phyloP scores from a whole-genome alignment of 768 basidiomycete genomes.

The Tricholoma hemisulphureum region DNA sequence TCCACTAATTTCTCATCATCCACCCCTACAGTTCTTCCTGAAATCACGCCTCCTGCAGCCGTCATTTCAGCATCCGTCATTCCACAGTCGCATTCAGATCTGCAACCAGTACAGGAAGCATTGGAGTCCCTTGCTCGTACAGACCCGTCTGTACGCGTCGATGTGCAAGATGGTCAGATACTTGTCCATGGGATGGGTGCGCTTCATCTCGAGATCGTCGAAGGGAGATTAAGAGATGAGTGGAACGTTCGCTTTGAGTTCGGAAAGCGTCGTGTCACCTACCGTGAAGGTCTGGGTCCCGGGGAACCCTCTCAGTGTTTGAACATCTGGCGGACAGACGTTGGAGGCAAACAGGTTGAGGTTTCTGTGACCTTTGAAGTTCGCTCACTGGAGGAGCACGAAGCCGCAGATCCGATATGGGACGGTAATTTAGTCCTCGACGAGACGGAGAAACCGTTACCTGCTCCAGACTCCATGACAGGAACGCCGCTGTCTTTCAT shows the following conservation, averaged over 20 bases:
- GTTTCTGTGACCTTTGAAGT: conserved; percentile 57
- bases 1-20: conserved; percentile 43
- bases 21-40: conserved; percentile 46
- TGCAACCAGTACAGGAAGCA: conserved; percentile 75
- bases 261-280: conserved; percentile 75
- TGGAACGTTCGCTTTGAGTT: conserved; percentile 79
- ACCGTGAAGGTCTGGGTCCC: conserved; percentile 60
- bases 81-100: conserved; percentile 76
- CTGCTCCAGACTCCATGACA: conserved; percentile 48
- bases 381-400: conserved; percentile 50
- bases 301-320: conserved; percentile 29
- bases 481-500: conserved; percentile 52
- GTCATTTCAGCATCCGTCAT: conserved; percentile 84
- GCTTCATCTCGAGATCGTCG: conserved; percentile 86
- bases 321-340: conserved; percentile 60
- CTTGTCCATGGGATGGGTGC: conserved; percentile 83
- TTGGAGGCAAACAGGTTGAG: conserved; percentile 52
- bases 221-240: conserved; percentile 76
- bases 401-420: conserved; percentile 68
- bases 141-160: conserved; percentile 84
- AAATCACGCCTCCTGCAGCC: conserved; percentile 75
- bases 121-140: conserved; percentile 73
- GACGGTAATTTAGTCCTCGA: conserved; percentile 75
- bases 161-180: conserved; percentile 78
- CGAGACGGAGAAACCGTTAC: conserved; percentile 47